A percentile compares a stretch with the other conserved stretches of the same genome.
Evolutionary conservation across 192 early-diverging fungal species (phyloP).

Genomic region (Coemansia sp.): DNA sequence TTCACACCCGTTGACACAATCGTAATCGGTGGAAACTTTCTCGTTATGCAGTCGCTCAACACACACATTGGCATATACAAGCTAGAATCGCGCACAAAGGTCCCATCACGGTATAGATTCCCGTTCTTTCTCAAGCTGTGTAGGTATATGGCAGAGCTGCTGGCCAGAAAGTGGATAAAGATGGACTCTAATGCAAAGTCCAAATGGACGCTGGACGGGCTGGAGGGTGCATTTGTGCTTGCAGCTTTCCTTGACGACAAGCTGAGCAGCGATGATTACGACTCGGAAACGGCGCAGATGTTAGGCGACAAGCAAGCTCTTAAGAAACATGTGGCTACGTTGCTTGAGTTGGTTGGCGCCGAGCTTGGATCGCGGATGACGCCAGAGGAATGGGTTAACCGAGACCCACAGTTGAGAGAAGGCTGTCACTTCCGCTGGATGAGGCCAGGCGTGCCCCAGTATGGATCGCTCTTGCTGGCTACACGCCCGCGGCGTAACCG

Average conservation of each 20-base stretch:
- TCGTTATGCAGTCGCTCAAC: slow-evolving; percentile 70
- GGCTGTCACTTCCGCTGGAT: slow-evolving; percentile 53
- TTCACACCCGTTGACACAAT: slow-evolving; percentile 83
- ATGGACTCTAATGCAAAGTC: slow-evolving; percentile 15
- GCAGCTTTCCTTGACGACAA: slow-evolving; percentile 49
- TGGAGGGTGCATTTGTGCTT: slow-evolving; percentile 59
- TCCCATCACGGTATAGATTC: slow-evolving; percentile 80
- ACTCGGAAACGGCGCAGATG: slow-evolving; percentile 23
- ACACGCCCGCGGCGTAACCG: slow-evolving; percentile 37
- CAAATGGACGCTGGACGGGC: slow-evolving; percentile 49
- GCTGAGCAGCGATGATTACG: slow-evolving; percentile 22
- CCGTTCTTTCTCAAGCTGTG: slow-evolving; percentile 84
- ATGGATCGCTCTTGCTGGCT: slow-evolving; percentile 42
- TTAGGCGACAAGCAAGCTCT: slow-evolving; percentile 37
- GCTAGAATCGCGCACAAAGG: slow-evolving; percentile 77
- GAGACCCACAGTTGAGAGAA: slow-evolving; percentile 47
- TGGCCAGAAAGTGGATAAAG: slow-evolving; percentile 59
- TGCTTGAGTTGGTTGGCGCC: slow-evolving; percentile 29
- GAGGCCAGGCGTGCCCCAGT: slow-evolving; percentile 42
- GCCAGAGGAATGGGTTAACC: slow-evolving; percentile 50
- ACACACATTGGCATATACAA: slow-evolving; percentile 72
- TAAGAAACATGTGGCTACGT: slow-evolving; percentile 11
- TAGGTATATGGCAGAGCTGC: slow-evolving; percentile 74
- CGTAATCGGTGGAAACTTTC: slow-evolving; percentile 93
- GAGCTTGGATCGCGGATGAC: slow-evolving; percentile 43